These are phyloP conservation scores for Veloporphyrellus conicus DNA, from an alignment of 1,284 basidiomycete species.

Conservation along the genomic window DNA sequence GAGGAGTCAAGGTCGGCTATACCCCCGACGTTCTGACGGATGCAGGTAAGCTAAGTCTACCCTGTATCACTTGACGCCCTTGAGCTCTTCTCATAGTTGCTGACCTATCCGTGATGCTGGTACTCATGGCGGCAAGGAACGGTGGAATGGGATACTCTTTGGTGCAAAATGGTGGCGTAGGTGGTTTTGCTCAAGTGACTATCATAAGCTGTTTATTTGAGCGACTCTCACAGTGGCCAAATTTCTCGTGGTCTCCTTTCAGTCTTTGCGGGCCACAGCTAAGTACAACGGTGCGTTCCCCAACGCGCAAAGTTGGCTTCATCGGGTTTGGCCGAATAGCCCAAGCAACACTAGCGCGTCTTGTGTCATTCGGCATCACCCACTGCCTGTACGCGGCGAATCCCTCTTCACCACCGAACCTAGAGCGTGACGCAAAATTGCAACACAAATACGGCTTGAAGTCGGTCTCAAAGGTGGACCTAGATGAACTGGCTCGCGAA, in stretches of 20 bases:
- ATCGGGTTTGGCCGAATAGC: slow-evolving; percentile 92
- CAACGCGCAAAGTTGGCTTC: slow-evolving; percentile 75
- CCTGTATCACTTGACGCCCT: background rate
- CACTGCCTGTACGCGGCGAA: slow-evolving; percentile 63
- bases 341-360: slow-evolving; percentile 71
- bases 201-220: background rate
- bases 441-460: slow-evolving; percentile 46
- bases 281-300: slow-evolving; percentile 50
- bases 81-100: slow-evolving; percentile 55
- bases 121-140: slow-evolving; percentile 85
- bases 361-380: slow-evolving; percentile 74
- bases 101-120: slow-evolving; percentile 83
- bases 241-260: slow-evolving; percentile 77
- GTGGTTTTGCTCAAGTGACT: slow-evolving; percentile 13
- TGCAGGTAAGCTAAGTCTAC: slow-evolving; percentile 52
- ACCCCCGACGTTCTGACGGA: slow-evolving; percentile 89
- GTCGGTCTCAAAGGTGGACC: slow-evolving; percentile 56
- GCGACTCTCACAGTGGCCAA: slow-evolving; percentile 44
- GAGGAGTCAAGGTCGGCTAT: slow-evolving; percentile 77
- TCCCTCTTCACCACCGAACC: slow-evolving; percentile 43
- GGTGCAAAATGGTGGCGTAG: slow-evolving; percentile 65
- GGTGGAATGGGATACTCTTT: slow-evolving; percentile 60
- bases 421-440: slow-evolving; percentile 52
- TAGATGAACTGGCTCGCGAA: slow-evolving; percentile 64
- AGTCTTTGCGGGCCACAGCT: slow-evolving; percentile 75